Conservation (phyloP, 1,284 basidiomycete genomes). For the Agroathelia rolfsii region DNA sequence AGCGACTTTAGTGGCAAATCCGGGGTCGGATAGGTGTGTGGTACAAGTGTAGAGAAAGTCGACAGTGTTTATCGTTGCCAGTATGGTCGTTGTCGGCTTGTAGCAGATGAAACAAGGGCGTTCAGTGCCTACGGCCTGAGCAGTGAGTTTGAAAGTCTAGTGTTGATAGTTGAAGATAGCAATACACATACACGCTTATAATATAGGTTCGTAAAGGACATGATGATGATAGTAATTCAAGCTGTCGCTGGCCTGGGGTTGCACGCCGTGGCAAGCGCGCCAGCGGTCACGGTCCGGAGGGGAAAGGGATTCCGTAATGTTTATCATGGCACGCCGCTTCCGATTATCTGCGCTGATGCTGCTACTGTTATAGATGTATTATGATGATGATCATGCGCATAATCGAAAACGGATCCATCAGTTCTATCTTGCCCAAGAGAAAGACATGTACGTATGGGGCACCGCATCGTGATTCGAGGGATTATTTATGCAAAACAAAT, state of each 20-base stretch:
- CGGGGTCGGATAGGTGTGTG: slow-evolving; percentile 55
- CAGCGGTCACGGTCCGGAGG: slow-evolving; percentile 1
- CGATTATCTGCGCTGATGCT: too few relatives aligned
- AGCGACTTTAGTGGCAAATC: slow-evolving; percentile 53
- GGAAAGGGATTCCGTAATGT: slow-evolving; percentile 7
- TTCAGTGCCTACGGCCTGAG: slow-evolving; percentile 54
- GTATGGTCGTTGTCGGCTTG: slow-evolving; percentile 63
- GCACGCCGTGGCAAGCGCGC: slow-evolving; percentile 2
- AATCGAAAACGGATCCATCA: too few relatives aligned
- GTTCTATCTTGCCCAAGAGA: too few relatives aligned
- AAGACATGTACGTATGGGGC: too few relatives aligned
- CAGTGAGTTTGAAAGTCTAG: slow-evolving; percentile 13
- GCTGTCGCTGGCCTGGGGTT: too few relatives aligned
- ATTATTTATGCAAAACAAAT: too few relatives aligned
- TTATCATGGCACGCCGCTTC: too few relatives aligned
- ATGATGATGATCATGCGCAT: too few relatives aligned
- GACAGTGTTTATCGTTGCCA: slow-evolving; percentile 63
- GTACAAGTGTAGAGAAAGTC: slow-evolving; percentile 72
- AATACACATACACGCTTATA: slow-evolving; percentile 62
- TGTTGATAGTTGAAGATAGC: slow-evolving; percentile 7
- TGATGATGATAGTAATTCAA: too few relatives aligned
- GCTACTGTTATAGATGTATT: too few relatives aligned
- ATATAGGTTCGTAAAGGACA: slow-evolving; percentile 70
- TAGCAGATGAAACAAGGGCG: slow-evolving; percentile 65
- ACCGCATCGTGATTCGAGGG: too few relatives aligned